Base-by-base conservation (phyloP, 75 land plant species). In the Ceratopteris richardii region DNA sequence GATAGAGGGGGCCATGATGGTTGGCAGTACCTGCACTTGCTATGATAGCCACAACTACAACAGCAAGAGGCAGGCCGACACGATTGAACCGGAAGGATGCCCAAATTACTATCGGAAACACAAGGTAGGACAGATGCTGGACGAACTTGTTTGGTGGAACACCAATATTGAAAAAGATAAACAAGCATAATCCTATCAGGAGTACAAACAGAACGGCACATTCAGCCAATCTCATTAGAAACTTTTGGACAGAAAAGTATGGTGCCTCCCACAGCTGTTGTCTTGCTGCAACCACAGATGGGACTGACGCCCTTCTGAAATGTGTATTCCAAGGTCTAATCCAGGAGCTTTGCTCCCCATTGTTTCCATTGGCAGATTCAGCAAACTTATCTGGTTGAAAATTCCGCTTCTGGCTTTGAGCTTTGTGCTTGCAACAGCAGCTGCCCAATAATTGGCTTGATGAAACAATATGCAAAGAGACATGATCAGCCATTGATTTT, bases 71-170 rank as follows among this genome's bases (percentile, higher is more conserved):
- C 30, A 74, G 51, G 50, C 77, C 77, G 23, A 74, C 46, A 22
- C 74, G 74, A 47, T 74, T 74, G 58, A 74, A 74, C 7, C 77
- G 77, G 50, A 74, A 74, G 22, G 77, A 74, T 11, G 77, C 75
- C 77, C 77, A 74, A 26, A 74, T 74, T 20, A 74, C 77, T 12
- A 74, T 65, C 29, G 77, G 77, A 57, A 70, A 74, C 28, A 74
- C 77, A 31, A 74, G 40, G 33, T 74, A 74, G 28, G 77, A 69
- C 27, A 74, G 51, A 29, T 59, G 58, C 43, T 74, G 74, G 20
- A 74, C 67, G 57, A 65, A 65, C 57, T 63, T 56, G 24, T 59
- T 41, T n/a, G 26, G 24, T 52, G 54, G 28, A 20, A 57, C 63
- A 26, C 67, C 67, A 27, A 65, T 24, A 42, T 63, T 74, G 48